Evolutionary conservation across 768 basidiomycete species (phyloP), one percentile per base, ranked within the genome.

Genomic region (Amanita exitialis): DNA sequence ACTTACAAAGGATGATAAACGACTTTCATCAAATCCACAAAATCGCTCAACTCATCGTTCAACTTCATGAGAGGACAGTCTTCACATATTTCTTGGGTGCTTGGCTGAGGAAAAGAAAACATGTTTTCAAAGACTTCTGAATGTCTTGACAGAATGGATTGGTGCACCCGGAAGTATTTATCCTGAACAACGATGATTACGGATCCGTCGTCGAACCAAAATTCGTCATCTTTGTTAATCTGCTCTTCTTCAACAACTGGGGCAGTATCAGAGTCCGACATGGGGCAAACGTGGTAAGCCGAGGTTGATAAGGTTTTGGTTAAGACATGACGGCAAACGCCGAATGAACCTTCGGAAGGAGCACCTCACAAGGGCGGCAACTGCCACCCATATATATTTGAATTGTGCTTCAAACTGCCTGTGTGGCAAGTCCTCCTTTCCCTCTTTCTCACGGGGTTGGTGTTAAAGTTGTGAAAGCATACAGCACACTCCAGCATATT

Each of bases 161-260:
- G 64, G 54, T 72, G 70, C 16, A 72, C 56, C 3, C 66, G 61
- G 50, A 72, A 66, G 6, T 64, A 61, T 1, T 62, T 64, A 32
- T 55, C 53, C 43, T 64, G 60, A 3, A 70, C 58, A n/a, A 67
- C 59, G 25, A 70, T 49, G 27, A 70, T 63, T 8, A 72, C 60
- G n/a, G 70, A 72, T 2, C 70, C 69, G 62, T 72, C 70, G 13
- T 59, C 38, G 53, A 67, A 69, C 61, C 70, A 72, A 53, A 67
- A 70, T 10, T 67, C 68, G 32, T 27, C 1, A 39, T 52, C 41
- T 53, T 46, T 45, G 23, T 13, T 18, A 3, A 51, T 15, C n/a
- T 27, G 28, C 13, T 8, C 44, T n/a, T 18, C 13, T 15, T 10
- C 21, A 16, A 15, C 16, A 10, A 10, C 5, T 15, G 21, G 6